These are phyloP conservation scores for Punica granatum DNA, from an alignment of 345 rosid species.

Conservation along the genomic window DNA sequence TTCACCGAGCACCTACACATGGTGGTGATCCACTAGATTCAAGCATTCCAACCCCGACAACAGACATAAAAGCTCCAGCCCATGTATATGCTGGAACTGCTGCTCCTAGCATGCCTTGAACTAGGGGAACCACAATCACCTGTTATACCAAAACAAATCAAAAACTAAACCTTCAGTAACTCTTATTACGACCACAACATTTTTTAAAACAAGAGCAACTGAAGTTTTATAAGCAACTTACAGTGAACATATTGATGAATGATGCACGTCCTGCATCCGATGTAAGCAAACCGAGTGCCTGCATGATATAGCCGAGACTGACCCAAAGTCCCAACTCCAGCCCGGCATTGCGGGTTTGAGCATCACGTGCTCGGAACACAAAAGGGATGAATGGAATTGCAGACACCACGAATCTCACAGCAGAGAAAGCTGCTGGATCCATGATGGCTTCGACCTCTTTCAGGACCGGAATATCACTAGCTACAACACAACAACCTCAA, in stretches of 20 bases:
- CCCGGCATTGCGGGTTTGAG: slow-evolving; percentile 42
- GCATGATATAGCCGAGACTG: slow-evolving; percentile 50
- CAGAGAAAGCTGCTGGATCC: slow-evolving; percentile 49
- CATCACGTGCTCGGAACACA: slow-evolving; percentile 30
- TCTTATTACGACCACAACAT: not conserved
- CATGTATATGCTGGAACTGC: slow-evolving; percentile 48
- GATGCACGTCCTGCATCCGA: slow-evolving; percentile 61
- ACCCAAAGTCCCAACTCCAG: slow-evolving; percentile 63
- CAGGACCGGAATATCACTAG: slow-evolving; percentile 49
- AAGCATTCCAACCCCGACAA: slow-evolving; percentile 49
- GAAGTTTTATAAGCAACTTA: slow-evolving; percentile 20
- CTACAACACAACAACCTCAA: slow-evolving; percentile 25
- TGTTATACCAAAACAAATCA: slow-evolving; percentile 6
- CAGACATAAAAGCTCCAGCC: slow-evolving; percentile 54
- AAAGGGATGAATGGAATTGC: slow-evolving; percentile 53
- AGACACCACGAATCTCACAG: slow-evolving; percentile 40
- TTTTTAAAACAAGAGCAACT: not conserved
- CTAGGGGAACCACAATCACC: slow-evolving; percentile 64
- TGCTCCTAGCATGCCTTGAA: slow-evolving; percentile 68
- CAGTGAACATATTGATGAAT: slow-evolving; percentile 45
- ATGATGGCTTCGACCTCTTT: slow-evolving; percentile 45
- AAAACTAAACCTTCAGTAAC: not conserved
- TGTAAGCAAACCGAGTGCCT: slow-evolving; percentile 48
- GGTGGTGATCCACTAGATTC: slow-evolving; percentile 65
- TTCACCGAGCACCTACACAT: slow-evolving; percentile 21